phyloP scores from a whole-genome alignment of 441 rosid species.

The Populus hybrid region DNA sequence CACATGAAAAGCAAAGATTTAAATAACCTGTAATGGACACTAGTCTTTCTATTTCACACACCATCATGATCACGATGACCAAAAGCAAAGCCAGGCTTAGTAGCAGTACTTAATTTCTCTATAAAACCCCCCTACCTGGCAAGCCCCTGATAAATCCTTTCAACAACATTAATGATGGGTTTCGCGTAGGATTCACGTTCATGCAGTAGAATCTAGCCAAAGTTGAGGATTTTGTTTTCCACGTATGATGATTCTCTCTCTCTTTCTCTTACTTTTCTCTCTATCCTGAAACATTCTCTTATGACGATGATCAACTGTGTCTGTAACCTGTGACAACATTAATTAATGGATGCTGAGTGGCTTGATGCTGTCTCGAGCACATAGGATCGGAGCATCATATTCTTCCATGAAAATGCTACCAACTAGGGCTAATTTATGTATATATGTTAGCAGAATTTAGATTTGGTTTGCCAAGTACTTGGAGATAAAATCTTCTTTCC shows the following conservation, averaged over 20 bases:
- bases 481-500: not conserved
- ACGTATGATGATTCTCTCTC: conserved; percentile 17
- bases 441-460: not conserved
- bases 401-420: conserved; percentile 15
- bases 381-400: conserved; percentile 17
- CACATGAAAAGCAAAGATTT: not conserved
- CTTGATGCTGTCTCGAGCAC: conserved; percentile 16
- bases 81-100: not conserved
- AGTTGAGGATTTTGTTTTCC: conserved; percentile 25
- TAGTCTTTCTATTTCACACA: no score
- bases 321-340: not conserved
- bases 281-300: not conserved
- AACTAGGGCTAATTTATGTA: not conserved
- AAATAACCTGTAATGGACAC: no score
- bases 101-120: not conserved
- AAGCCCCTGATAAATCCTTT: not conserved
- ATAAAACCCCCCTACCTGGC: conserved; percentile 2
- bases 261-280: not conserved
- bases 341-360: conserved; percentile 18
- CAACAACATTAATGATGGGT: conserved; percentile 19
- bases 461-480: not conserved
- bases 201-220: conserved; percentile 20
- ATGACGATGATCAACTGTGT: not conserved
- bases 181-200: conserved; percentile 50
- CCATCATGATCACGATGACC: not conserved